Conservation (phyloP, 768 basidiomycete species). For the Tylopilus balloui region DNA sequence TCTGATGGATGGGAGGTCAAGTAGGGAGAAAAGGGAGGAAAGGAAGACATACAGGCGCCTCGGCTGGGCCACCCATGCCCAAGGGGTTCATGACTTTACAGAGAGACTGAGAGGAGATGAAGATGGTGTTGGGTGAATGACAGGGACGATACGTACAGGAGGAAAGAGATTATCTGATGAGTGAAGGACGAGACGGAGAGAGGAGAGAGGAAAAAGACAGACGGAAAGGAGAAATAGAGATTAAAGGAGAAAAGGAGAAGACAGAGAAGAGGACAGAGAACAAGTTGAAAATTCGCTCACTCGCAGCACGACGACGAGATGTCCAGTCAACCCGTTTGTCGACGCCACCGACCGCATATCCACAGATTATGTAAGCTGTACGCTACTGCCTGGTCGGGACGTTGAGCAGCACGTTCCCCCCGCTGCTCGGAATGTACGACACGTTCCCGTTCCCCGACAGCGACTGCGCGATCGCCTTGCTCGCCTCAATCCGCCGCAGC, state of each 20-base stretch:
- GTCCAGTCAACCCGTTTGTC: conserved; percentile 21
- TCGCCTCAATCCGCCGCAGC: conserved; percentile 94
- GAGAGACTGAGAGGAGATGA: conserved; percentile 25
- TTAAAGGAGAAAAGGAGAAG: conserved; percentile 31
- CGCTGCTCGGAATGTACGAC: conserved; percentile 81
- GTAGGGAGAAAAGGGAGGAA: neutral
- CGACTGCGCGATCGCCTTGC: conserved; percentile 93
- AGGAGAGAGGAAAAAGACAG: conserved; percentile 34
- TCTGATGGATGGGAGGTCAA: conserved; percentile 38
- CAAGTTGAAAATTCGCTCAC: conserved; percentile 18
- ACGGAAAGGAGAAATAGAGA: conserved; percentile 33
- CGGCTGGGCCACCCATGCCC: conserved; percentile 63
- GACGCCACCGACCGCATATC: too few species aligned
- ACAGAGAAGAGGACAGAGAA: conserved; percentile 17
- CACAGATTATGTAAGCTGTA: too few species aligned
- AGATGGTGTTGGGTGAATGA: neutral
- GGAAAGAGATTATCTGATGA: conserved; percentile 40
- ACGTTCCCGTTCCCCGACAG: conserved; percentile 77
- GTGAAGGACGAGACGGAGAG: conserved; percentile 33
- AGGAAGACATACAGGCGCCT: conserved; percentile 63
- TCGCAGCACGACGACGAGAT: conserved; percentile 23
- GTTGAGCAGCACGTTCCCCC: conserved; percentile 78
- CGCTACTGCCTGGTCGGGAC: conserved; percentile 53
- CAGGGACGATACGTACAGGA: conserved; percentile 26
- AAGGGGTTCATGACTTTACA: conserved; percentile 71